Evolutionary conservation across 208 protist species (phyloP), one percentile per base, ranked within the genome.

Genomic region (Leishmania arabica): DNA sequence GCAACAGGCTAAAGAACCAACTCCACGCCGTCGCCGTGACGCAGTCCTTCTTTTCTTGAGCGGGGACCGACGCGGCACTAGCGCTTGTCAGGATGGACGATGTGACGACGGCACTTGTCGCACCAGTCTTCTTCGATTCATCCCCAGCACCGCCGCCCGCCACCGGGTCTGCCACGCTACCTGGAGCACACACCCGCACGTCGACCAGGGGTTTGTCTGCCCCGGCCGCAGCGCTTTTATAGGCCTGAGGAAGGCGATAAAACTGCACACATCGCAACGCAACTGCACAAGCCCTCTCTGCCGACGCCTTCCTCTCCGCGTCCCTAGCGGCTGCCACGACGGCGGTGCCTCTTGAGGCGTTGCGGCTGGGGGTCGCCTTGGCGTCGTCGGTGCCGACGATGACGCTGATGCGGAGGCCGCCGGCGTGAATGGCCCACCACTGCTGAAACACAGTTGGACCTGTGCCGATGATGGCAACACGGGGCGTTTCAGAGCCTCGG

Each of bases 11-110:
- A 7, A 86, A 40, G 66, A 86, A 86, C 62, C 64, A 82, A 27
- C 56, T 45, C 82, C 82, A 86, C 56, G 82, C 51, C 7, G 82
- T 86, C 21, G 82, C 82, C 6, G 72, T 79, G 58, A 86, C 56
- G 60, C 56, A n/a, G 13, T 53, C 5, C 27, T 56, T 24, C 17
- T 80, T 75, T 73, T n/a, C 27, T 24, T 62, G 21, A 24, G 80
- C 24, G 19, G 60, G 1, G 0, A 42, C 15, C 53, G 66, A 31
- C 1, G 81, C 1, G 42, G 31, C 53, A n/a, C 53, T 15, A 21
- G 37, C 37, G 37, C 27, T 68, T 21, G 74, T 4, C 56, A 62
- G 24, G 27, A 15, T 51, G 51, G 40, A 53, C 45, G 69, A 73
- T n/a, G 45, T 54, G 47, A 51, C n/a, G 27, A 34, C 27, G 31